Evolutionary conservation across 1,139 yeast species (phyloP), one percentile per base, ranked within the genome.

Genomic region (Suhomyces wounanorum): DNA sequence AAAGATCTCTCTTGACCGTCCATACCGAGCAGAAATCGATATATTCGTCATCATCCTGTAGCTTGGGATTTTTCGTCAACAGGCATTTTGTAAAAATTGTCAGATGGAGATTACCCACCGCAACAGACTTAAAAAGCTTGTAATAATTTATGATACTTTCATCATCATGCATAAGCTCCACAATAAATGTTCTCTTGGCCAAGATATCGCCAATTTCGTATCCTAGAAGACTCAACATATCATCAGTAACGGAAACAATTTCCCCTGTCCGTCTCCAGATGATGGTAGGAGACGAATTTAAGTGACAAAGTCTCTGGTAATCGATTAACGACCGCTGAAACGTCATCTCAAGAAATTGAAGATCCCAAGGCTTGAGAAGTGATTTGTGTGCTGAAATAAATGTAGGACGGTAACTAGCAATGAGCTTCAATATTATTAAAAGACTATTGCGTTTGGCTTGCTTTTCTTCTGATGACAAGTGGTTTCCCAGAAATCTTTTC

Each of bases 201-300:
- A 81, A 63, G 14, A 81, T 69, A 40, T 80, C 79, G 53, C 72
- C 70, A 51, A 75, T 62, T 41, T 75, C 73, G 60, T 78, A 75
- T 1, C 88, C 87, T n/a, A 89, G 77, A 54, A 87, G 68, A 14
- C 84, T 79, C 16, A 84, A 77, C 59, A 86, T 77, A 59, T 86
- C 91, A 54, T 84, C 83, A 8, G 89, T 83, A 25, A 85, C 79
- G 14, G 85, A 85, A 10, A 85, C 89, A 39, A 87, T 82, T 62
- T 87, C 92, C 7, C 92, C 91, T 0, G 92, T 84, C 43, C 92
- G 71, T 59, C 92, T 74, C 92, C 92, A 87, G 56, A 86, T 85
- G 10, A 86, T 82, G 3, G 90, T 83, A 1, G 92, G 92, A 1
- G 87, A 80, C 39, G 84, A 79, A 49, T 81, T 79, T 56, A 80